Evolutionary conservation across 169 alveolate species (phyloP).

Genomic region (Plasmodium cynomolgi): DNA sequence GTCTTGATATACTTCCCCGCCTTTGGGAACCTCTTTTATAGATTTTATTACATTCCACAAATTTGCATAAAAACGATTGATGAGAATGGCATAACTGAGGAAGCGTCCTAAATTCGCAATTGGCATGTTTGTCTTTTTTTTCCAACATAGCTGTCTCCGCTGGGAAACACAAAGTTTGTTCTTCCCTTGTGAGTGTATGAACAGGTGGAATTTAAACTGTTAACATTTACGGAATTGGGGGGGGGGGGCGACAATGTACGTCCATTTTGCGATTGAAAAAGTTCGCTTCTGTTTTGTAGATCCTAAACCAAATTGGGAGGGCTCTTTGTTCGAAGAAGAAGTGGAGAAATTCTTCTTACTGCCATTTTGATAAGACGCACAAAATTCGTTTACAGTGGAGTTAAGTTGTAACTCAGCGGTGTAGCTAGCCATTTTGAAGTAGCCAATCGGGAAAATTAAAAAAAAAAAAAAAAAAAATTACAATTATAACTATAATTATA

Average conservation of each 20-base stretch:
- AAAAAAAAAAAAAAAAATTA: slow-evolving; percentile 1
- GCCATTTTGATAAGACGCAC: background rate
- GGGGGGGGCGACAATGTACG: background rate
- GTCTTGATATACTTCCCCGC: background rate
- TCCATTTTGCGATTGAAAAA: background rate
- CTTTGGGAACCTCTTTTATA: background rate
- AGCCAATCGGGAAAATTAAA: background rate
- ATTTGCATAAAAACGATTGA: background rate
- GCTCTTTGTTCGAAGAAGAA: background rate
- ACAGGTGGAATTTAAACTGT: background rate
- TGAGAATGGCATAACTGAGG: background rate
- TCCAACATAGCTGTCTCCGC: background rate
- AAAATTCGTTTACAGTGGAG: background rate
- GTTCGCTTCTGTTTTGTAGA: background rate
- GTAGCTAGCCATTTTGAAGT: slow-evolving; percentile 8
- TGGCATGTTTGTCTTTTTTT: background rate
- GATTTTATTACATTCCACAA: background rate
- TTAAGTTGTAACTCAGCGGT: background rate
- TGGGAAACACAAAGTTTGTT: background rate
- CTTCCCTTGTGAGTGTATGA: background rate
- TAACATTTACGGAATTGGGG: background rate
- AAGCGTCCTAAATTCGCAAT: background rate
- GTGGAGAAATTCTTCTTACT: background rate
- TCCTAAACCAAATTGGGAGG: background rate
- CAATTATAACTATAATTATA: background rate